Evolutionary conservation across 2,329 filamentous ascomycete genomes (phyloP), one percentile per base, ranked within the genome.

Genomic region (Ceratocystis huliohia): DNA sequence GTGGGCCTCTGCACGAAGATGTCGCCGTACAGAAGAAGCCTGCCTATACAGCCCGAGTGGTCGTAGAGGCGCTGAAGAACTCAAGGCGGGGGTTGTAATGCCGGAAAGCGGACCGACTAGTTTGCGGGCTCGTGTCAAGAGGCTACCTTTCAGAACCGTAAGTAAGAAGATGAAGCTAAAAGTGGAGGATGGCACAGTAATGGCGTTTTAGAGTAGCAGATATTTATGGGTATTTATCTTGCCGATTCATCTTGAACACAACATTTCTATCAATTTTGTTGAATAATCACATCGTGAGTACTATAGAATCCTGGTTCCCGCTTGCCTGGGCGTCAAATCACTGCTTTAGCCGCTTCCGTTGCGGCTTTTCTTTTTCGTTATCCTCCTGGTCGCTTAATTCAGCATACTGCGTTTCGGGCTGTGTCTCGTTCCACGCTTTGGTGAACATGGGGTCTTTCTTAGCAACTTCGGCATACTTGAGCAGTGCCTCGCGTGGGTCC

Each of bases 361-460:
- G 85, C 2, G 81, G 81, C 8, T 83, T 82, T 62, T 84, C 53
- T 53, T 53, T 59, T 53, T 25, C 82, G 5, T 84, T 82, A 64
- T 85, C 87, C 70, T 96, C 92, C 17, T 91, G 89, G 72, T 96
- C 93, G 74, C 91, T 95, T 44, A 94, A 72, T 56, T 96, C 89
- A 6, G 89, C 88, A 78, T 95, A 99, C 70, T 96, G 88, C 30
- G 92, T 91, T 71, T 92, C 87, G 0, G 94, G 94, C 77, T 97
- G 93, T 46, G 91, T 97, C 71, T 88, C 82, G 73, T 88, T 88
- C 89, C 91, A 99, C 17, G 92, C 94, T 70, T 89, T 90, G 37
- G 94, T 99, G 73, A 97, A 99, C 72, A 96, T 82, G 0, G 92
- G 93, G 74, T 97, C 92, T 74, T 90, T 93, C 76, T 96, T 86